These are phyloP conservation scores for Hanseniaspora vineae DNA, from an alignment of 805 yeast species.

Conservation along the genomic window DNA sequence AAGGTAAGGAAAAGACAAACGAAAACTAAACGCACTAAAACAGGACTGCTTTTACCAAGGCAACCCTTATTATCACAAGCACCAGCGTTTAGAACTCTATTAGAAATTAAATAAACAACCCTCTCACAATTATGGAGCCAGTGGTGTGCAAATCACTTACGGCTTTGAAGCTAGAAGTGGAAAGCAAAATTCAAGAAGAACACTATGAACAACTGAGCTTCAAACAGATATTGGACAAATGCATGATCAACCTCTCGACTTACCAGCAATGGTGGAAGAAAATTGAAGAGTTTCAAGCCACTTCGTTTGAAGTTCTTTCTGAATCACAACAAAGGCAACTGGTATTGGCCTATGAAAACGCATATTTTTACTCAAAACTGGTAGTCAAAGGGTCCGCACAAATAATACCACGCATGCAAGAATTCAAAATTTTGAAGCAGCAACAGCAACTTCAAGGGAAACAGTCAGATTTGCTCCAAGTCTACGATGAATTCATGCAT, in stretches of 20 bases:
- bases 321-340: neutral
- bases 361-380: conserved; percentile 23
- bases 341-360: conserved; percentile 15
- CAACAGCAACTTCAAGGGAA: conserved; percentile 6
- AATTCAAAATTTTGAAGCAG: conserved; percentile 8
- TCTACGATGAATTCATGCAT: neutral
- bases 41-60: no score
- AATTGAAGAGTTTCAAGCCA: no score
- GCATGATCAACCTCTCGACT: conserved; percentile 7
- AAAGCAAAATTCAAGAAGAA: neutral
- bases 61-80: no score
- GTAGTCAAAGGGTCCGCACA: conserved; percentile 18
- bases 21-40: no score
- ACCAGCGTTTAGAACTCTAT: no score
- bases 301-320: no score
- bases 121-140: neutral
- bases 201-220: conserved; percentile 10
- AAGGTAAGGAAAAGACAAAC: no score
- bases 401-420: conserved; percentile 16
- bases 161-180: neutral
- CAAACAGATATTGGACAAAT: conserved; percentile 16
- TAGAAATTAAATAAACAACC: neutral
- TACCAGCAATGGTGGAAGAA: conserved; percentile 9
- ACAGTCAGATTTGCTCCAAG: conserved; percentile 4
- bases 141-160: neutral